phyloP scores from a whole-genome alignment of 2,329 filamentous ascomycete species.

The Bretziella fagacearum region DNA sequence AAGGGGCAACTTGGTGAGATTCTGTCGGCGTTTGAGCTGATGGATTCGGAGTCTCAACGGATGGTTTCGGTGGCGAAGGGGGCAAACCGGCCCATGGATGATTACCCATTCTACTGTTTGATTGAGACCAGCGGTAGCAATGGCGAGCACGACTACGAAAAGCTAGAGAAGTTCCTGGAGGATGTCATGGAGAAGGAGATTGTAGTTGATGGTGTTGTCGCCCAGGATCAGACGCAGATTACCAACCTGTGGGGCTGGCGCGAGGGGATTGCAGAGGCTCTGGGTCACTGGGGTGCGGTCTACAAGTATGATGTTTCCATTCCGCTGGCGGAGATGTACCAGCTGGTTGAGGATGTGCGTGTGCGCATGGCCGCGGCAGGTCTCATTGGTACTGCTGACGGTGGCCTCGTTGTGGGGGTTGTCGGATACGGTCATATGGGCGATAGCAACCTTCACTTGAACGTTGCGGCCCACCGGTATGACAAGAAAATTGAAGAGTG shows the following conservation, averaged over 20 bases:
- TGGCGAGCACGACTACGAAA: conserved; percentile 79
- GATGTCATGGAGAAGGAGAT: conserved; percentile 79
- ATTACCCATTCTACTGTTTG: conserved; percentile 88
- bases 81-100: conserved; percentile 65
- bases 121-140: conserved; percentile 95
- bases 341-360: conserved; percentile 70
- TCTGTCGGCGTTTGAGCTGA: conserved; percentile 90
- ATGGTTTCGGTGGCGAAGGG: conserved; percentile 59
- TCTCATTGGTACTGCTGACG: conserved; percentile 55
- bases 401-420: conserved; percentile 52
- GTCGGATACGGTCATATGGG: conserved; percentile 98
- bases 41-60: conserved; percentile 72
- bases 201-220: conserved; percentile 75
- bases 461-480: conserved; percentile 67
- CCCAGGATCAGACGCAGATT: conserved; percentile 83
- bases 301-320: conserved; percentile 99
- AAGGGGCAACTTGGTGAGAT: conserved; percentile 88
- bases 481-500: conserved; percentile 73
- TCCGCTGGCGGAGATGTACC: conserved; percentile 71
- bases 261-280: conserved; percentile 78
- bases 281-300: conserved; percentile 80
- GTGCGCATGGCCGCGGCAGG: conserved; percentile 56
- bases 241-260: conserved; percentile 78
- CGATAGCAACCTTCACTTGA: conserved; percentile 87
- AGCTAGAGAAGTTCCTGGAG: conserved; percentile 80